Evolutionary conservation across 768 basidiomycete genomes (phyloP).

Genomic region (Amanita phalloides): DNA sequence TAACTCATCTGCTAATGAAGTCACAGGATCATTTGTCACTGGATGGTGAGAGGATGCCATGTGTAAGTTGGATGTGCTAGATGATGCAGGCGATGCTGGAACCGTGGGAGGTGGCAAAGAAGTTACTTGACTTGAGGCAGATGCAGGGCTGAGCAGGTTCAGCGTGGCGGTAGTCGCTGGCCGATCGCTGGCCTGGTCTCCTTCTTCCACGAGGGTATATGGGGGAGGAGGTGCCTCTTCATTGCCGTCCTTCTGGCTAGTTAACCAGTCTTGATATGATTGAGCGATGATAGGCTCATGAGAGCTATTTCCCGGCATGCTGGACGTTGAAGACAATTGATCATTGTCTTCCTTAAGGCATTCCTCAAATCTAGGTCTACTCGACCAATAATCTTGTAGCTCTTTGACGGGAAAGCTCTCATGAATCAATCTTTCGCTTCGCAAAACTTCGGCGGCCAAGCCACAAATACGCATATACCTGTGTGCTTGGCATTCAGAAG

Average conservation of each 20-base stretch:
- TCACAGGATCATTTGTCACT: conserved; percentile 9
- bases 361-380: conserved; percentile 49
- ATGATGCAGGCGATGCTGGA: conserved; percentile 6
- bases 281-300: conserved; percentile 11
- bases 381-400: conserved; percentile 64
- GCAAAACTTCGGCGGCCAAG: conserved; percentile 57
- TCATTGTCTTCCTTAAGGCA: conserved; percentile 18
- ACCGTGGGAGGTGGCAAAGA: conserved; percentile 3
- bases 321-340: conserved; percentile 19
- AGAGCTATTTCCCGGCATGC: conserved; percentile 9
- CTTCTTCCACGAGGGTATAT: conserved; percentile 46
- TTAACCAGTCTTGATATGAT: conserved; percentile 40
- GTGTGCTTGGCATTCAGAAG: conserved; percentile 1
- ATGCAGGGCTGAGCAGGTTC: not conserved
- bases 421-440: conserved; percentile 48
- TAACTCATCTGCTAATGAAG: conserved; percentile 26
- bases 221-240: conserved; percentile 60
- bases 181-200: conserved; percentile 6
- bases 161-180: not conserved
- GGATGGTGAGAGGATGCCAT: not conserved
- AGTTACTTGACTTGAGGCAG: conserved; percentile 3
- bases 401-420: conserved; percentile 64
- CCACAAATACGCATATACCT: conserved; percentile 77
- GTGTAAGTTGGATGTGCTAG: conserved; percentile 1
- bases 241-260: conserved; percentile 27